Evolutionary conservation across 2,329 filamentous ascomycete species (phyloP), one percentile per base, ranked within the genome.

Genomic region (Ophiostoma quercus): DNA sequence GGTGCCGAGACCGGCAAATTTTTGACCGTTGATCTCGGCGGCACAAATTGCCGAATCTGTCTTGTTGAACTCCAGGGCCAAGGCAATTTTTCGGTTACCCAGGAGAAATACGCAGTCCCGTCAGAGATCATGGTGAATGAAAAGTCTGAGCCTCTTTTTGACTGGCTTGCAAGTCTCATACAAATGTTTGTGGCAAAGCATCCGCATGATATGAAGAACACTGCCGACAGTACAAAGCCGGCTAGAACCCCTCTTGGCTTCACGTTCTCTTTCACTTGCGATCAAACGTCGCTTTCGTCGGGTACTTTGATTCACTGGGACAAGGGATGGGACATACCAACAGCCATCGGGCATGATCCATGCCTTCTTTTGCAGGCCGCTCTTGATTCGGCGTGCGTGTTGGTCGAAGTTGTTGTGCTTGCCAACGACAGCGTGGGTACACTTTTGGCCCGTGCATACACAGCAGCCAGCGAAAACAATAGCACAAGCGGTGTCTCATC

Each of bases 351-450:
- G 74, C 90, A 96, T 79, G 95, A 99, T 79, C 94, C 98, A 37
- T 98, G 94, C 79, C 89, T 87, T 60, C 82, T 99, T 73, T 85
- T 99, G 51, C 95, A 99, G 80, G 82, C 83, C 22, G 94, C 97
- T 79, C 92, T 98, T 75, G 92, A 98, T 80, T 87, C 87, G 72
- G 87, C 96, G 43, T 83, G 87, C 70, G 86, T 99, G 2, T 94
- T 95, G 0, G 93, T 98, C 72, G 91, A 89, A 75, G 95, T 98
- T n/a, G 91, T 93, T 14, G 95, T 94, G n/a, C 84, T 99, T 71
- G 94, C 97, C 75, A 99, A 99, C 78, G 95, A 99, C 79, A 98
- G 94, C 0, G 95, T 98, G 4, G 95, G 95, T 68, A 97, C 95
- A 0, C 86, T 99, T 47, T 97, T 98, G 92, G 94, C 95, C 47